These are phyloP conservation scores for Ascochyta rabiei DNA, from an alignment of 2,329 filamentous ascomycete genomes.

Conservation along the genomic window DNA sequence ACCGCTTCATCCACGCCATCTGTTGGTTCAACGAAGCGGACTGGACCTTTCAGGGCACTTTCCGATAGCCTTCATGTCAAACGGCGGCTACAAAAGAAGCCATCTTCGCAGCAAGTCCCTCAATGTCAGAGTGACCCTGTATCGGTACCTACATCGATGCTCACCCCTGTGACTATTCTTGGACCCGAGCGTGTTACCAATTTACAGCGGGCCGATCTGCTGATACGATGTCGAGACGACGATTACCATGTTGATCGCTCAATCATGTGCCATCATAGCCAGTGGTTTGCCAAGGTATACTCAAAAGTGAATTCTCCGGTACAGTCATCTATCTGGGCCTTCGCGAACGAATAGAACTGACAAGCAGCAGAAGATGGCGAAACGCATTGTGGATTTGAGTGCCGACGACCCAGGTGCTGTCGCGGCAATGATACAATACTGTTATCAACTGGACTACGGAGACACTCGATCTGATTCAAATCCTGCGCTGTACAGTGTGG, in stretches of 20 bases:
- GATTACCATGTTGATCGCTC: conserved; percentile 40
- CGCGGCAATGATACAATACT: conserved; percentile 44
- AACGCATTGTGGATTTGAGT: conserved; percentile 37
- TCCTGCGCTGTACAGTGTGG: conserved; percentile 25
- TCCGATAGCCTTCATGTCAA: conserved; percentile 8
- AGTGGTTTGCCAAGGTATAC: conserved; percentile 40
- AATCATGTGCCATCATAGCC: conserved; percentile 39
- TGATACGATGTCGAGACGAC: conserved; percentile 35
- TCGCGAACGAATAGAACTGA: conserved; percentile 10
- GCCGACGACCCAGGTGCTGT: conserved; percentile 40
- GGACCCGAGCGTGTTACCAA: conserved; percentile 18
- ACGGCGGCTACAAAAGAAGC: conserved; percentile 15
- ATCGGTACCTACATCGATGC: conserved; percentile 10
- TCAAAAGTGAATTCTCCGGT: conserved; percentile 33
- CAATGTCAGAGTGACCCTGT: conserved; percentile 12
- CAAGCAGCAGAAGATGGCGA: conserved; percentile 26
- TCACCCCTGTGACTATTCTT: conserved; percentile 12
- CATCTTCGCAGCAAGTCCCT: conserved; percentile 7
- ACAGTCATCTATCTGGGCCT: neutral
- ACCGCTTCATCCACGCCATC: conserved; percentile 5
- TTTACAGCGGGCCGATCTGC: conserved; percentile 34
- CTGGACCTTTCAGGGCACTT: conserved; percentile 7
- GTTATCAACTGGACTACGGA: conserved; percentile 39
- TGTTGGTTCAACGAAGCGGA: conserved; percentile 3
- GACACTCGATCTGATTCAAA: conserved; percentile 30